These are phyloP conservation scores for Candida sithepensis DNA, from an alignment of 805 yeast species.

Conservation along the genomic window DNA sequence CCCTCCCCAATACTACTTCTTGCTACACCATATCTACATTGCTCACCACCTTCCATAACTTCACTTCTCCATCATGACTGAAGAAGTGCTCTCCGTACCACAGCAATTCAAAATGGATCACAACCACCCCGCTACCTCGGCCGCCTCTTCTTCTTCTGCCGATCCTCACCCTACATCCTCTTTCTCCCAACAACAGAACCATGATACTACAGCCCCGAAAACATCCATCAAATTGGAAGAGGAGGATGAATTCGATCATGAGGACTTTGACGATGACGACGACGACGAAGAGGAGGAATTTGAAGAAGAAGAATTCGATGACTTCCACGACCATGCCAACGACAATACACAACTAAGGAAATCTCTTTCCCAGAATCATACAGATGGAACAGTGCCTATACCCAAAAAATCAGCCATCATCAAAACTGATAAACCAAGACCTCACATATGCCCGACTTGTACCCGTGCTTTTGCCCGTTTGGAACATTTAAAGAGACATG, in stretches of 20 bases:
- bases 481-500: conserved; percentile 92
- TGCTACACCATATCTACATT: no score
- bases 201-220: no score
- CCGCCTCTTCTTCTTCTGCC: no score
- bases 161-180: background rate
- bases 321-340: no score
- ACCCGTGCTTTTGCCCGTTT: conserved; percentile 93
- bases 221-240: no score
- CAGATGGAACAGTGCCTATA: conserved; percentile 48
- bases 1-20: no score
- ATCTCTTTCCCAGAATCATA: no score
- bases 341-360: no score
- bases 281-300: conserved; percentile 1
- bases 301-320: conserved; percentile 3
- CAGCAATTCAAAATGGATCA: background rate
- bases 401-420: conserved; percentile 82
- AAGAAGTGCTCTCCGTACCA: background rate
- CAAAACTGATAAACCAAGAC: conserved; percentile 91
- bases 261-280: conserved; percentile 1
- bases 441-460: conserved; percentile 85
- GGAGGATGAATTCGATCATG: no score
- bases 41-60: no score
- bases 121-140: no score
- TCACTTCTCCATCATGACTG: background rate
- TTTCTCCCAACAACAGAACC: background rate